Percentiles rank a stretch among this genome's conserved stretches.
phyloP scores from a whole-genome alignment of 768 basidiomycete genomes.

The Pleurotus eryngii region DNA sequence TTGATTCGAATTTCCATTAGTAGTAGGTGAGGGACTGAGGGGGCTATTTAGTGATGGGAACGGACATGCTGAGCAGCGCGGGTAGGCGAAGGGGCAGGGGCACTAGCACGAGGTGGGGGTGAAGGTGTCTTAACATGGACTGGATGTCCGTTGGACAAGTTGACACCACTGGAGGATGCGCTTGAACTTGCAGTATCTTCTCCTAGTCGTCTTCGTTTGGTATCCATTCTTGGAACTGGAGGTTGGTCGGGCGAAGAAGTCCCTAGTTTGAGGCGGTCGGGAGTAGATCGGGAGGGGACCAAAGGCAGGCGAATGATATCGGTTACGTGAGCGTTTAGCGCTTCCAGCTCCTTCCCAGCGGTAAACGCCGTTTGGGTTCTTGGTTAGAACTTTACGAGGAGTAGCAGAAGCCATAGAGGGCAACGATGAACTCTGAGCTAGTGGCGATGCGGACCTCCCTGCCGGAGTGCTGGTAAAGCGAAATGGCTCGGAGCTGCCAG shows the following conservation, averaged over 20 bases:
- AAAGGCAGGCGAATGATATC: slow-evolving; percentile 73
- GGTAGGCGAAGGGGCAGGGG: slow-evolving; percentile 31
- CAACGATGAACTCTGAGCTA: slow-evolving; percentile 16
- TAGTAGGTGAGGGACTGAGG: slow-evolving; percentile 23
- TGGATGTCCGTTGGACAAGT: slow-evolving; percentile 15
- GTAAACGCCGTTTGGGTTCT: slow-evolving; percentile 74
- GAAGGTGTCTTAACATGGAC: slow-evolving; percentile 15
- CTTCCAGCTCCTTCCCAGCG: slow-evolving; percentile 77
- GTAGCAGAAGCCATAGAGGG: slow-evolving; percentile 29
- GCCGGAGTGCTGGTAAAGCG: slow-evolving; percentile 53
- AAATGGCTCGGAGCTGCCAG: slow-evolving; percentile 50
- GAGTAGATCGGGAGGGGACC: slow-evolving; percentile 49
- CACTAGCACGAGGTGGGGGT: slow-evolving; percentile 26
- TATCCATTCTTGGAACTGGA: slow-evolving; percentile 35
- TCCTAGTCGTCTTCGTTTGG: slow-evolving; percentile 60
- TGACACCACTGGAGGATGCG: slow-evolving; percentile 23
- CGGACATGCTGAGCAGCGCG: slow-evolving; percentile 26
- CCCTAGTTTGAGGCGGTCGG: slow-evolving; percentile 33
- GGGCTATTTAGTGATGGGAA: slow-evolving; percentile 32
- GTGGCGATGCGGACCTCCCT: slow-evolving; percentile 20
- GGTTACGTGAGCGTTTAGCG: slow-evolving; percentile 52
- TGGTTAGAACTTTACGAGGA: slow-evolving; percentile 52
- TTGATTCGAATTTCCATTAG: slow-evolving; percentile 21
- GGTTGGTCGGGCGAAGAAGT: neutral
- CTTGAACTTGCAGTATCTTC: slow-evolving; percentile 34